These are phyloP conservation scores for Ilyonectria destructans DNA, from an alignment of 2,329 filamentous ascomycete genomes.

Conservation along the genomic window DNA sequence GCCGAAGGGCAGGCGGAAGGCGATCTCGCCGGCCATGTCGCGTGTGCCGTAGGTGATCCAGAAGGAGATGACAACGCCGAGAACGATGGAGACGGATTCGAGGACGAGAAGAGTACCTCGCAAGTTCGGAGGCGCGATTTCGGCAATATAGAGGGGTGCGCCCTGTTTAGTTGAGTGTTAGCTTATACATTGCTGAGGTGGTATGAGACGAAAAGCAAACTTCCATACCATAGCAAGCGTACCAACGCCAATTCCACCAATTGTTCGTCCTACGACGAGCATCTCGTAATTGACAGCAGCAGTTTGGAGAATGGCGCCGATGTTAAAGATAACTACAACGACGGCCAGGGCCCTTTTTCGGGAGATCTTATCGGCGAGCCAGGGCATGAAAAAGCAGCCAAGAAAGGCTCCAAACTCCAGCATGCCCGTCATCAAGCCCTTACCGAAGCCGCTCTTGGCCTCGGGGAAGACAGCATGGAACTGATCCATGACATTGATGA, in stretches of 20 bases:
- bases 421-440: constrained; percentile 52
- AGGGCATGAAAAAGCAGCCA: constrained; percentile 31
- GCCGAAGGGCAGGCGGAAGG: constrained; percentile 64
- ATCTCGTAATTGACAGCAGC: constrained; percentile 63
- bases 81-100: constrained; percentile 51
- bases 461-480: constrained; percentile 58
- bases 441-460: constrained; percentile 41
- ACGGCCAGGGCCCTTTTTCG: constrained; percentile 69
- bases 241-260: constrained; percentile 69
- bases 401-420: constrained; percentile 34
- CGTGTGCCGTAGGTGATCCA: constrained; percentile 61
- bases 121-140: constrained; percentile 50
- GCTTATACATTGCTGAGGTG: neutral
- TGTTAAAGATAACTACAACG: constrained; percentile 66
- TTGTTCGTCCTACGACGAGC: constrained; percentile 70
- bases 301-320: constrained; percentile 69
- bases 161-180: constrained; percentile 21
- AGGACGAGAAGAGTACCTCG: constrained; percentile 52
- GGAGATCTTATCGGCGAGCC: constrained; percentile 54
- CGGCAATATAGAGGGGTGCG: constrained; percentile 49
- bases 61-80: constrained; percentile 51
- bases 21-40: constrained; percentile 57
- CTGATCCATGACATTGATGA: constrained; percentile 62
- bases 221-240: constrained; percentile 62
- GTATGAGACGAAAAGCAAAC: neutral